A percentile compares a stretch with the other conserved stretches of the same genome.
phyloP scores from a whole-genome alignment of 2,329 filamentous ascomycete species.

The Diaporthe citri region DNA sequence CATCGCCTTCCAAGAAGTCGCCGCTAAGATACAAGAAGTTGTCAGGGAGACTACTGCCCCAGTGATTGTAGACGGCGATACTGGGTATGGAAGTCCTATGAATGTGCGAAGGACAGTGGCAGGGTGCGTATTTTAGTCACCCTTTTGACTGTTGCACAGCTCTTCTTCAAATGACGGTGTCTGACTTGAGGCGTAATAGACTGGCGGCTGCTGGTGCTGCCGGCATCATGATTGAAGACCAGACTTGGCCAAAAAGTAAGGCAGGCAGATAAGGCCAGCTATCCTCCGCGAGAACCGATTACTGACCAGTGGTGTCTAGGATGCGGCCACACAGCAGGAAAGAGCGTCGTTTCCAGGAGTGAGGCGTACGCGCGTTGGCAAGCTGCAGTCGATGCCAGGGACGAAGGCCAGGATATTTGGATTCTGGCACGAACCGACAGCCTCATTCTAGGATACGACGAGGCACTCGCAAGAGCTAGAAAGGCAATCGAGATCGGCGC shows the following conservation, averaged over 20 bases:
- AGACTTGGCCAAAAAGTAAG: constrained; percentile 6
- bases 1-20: constrained; percentile 5
- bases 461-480: background rate
- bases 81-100: background rate
- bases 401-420: constrained; percentile 5
- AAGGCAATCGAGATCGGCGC: constrained; percentile 11
- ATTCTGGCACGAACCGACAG: constrained; percentile 2
- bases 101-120: constrained; percentile 8
- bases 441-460: constrained; percentile 1
- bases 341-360: constrained; percentile 3
- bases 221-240: constrained; percentile 9
- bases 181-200: background rate
- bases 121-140: background rate
- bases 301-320: background rate
- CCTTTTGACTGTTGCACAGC: background rate
- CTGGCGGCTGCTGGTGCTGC: background rate
- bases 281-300: background rate
- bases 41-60: background rate
- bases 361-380: constrained; percentile 7
- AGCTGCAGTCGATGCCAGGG: background rate
- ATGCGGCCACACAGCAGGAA: constrained; percentile 6
- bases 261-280: background rate
- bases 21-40: background rate
- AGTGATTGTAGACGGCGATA: background rate
- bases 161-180: background rate